Evolutionary conservation across 169 alveolate species (phyloP).

Genomic region (Plasmodium ovale): DNA sequence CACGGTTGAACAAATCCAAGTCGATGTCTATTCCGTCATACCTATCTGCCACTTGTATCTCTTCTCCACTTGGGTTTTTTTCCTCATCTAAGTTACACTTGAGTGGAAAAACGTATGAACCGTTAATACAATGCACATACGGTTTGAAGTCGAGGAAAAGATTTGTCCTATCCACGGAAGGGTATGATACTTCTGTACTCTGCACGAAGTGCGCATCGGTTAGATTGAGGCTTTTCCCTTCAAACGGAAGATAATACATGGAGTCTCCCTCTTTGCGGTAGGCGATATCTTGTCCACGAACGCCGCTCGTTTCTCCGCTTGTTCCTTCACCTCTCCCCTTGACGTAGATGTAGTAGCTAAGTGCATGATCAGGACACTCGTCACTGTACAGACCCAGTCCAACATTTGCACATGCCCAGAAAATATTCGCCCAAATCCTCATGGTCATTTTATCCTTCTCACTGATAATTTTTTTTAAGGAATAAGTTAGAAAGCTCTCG

Average conservation of each 20-base stretch:
- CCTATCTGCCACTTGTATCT: background rate
- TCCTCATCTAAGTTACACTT: background rate
- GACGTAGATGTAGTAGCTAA: slow-evolving; percentile 5
- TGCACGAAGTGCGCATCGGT: background rate
- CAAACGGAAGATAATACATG: background rate
- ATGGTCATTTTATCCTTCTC: slow-evolving; percentile 60
- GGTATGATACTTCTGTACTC: background rate
- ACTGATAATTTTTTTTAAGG: slow-evolving; percentile 32
- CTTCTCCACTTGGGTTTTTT: background rate
- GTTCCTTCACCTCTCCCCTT: background rate
- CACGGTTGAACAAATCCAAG: slow-evolving; percentile 20
- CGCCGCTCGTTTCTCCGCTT: background rate
- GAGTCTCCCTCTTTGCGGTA: background rate
- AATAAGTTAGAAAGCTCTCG: slow-evolving; percentile 38
- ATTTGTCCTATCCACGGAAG: background rate
- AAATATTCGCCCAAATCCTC: slow-evolving; percentile 57
- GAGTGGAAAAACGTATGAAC: slow-evolving; percentile 30
- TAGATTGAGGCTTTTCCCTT: background rate
- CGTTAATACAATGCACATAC: slow-evolving; percentile 31
- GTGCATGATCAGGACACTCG: background rate
- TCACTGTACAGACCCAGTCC: slow-evolving; percentile 61
- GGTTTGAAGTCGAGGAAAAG: slow-evolving; percentile 7
- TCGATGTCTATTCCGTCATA: slow-evolving; percentile 11
- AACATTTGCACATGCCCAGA: slow-evolving; percentile 71
- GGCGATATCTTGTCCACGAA: background rate